Percentiles rank a stretch among this genome's conserved stretches.
Conservation (phyloP, 2,329 filamentous ascomycete species). For the Pestalotiopsis sp. region DNA sequence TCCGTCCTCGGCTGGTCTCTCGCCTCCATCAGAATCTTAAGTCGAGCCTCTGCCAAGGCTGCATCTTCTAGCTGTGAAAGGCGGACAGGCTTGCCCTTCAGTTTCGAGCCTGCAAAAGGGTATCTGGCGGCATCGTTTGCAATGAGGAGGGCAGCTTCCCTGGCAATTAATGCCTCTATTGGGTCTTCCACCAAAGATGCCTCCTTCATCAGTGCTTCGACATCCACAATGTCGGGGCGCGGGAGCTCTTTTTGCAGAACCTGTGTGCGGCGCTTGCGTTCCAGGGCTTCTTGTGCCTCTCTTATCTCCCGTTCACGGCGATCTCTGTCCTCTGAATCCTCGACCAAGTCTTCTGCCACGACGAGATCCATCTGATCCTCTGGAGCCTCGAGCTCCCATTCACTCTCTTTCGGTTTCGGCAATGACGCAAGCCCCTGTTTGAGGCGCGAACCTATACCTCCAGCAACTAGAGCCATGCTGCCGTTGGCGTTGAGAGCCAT, state of each 20-base stretch:
- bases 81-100: slow-evolving; percentile 62
- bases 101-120: slow-evolving; percentile 67
- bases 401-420: slow-evolving; percentile 88
- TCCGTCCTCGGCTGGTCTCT: slow-evolving; percentile 51
- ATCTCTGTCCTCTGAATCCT: slow-evolving; percentile 73
- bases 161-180: slow-evolving; percentile 70
- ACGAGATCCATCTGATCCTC: slow-evolving; percentile 72
- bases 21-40: slow-evolving; percentile 74
- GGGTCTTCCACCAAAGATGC: slow-evolving; percentile 65
- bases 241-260: slow-evolving; percentile 88
- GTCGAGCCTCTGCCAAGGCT: slow-evolving; percentile 72
- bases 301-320: slow-evolving; percentile 73
- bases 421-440: slow-evolving; percentile 76
- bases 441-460: slow-evolving; percentile 73
- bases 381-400: slow-evolving; percentile 92
- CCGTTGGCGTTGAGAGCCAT: slow-evolving; percentile 80
- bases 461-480: slow-evolving; percentile 67
- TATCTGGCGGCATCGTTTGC: slow-evolving; percentile 79
- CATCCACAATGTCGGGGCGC: slow-evolving; percentile 72
- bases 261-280: slow-evolving; percentile 83
- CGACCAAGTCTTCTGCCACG: slow-evolving; percentile 54
- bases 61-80: slow-evolving; percentile 71
- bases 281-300: slow-evolving; percentile 73
- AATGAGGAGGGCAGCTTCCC: slow-evolving; percentile 78
- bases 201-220: slow-evolving; percentile 66